These are phyloP conservation scores for Mucor mucedo DNA, from an alignment of 371 early-diverging fungal species.

Conservation along the genomic window DNA sequence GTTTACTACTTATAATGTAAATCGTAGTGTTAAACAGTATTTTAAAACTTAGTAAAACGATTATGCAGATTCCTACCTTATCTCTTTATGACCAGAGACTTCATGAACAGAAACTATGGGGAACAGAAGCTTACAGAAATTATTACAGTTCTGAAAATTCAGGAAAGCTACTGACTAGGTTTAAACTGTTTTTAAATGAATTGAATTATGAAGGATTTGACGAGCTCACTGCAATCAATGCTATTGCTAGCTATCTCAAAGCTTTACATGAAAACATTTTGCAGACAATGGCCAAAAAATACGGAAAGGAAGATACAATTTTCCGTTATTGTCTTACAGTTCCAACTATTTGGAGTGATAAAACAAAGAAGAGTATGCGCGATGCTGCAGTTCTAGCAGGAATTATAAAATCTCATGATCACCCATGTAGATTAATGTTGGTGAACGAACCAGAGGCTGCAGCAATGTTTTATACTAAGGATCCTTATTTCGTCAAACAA, in stretches of 20 bases:
- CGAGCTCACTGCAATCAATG: conserved; percentile 4
- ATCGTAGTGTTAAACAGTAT: no score
- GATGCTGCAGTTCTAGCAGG: conserved; percentile 45
- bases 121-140: conserved; percentile 17
- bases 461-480: conserved; percentile 34
- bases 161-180: conserved; percentile 14
- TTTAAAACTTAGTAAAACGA: neutral
- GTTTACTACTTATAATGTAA: neutral
- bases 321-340: conserved; percentile 47
- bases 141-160: conserved; percentile 14
- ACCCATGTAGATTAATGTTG: conserved; percentile 48
- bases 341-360: conserved; percentile 51
- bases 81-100: conserved; percentile 10
- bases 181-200: conserved; percentile 14
- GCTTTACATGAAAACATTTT: conserved; percentile 9
- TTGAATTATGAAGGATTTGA: neutral
- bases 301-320: neutral
- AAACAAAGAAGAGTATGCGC: conserved; percentile 45
- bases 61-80: conserved; percentile 14
- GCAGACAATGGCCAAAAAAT: conserved; percentile 20
- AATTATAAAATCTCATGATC: conserved; percentile 36
- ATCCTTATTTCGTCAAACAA: neutral
- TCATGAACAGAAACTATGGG: conserved; percentile 11
- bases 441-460: conserved; percentile 56
- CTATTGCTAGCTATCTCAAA: conserved; percentile 15